A percentile compares a stretch with the other conserved stretches of the same genome.
Conservation (phyloP, 176 grass and related monocot species). For the Zoysia japonica region DNA sequence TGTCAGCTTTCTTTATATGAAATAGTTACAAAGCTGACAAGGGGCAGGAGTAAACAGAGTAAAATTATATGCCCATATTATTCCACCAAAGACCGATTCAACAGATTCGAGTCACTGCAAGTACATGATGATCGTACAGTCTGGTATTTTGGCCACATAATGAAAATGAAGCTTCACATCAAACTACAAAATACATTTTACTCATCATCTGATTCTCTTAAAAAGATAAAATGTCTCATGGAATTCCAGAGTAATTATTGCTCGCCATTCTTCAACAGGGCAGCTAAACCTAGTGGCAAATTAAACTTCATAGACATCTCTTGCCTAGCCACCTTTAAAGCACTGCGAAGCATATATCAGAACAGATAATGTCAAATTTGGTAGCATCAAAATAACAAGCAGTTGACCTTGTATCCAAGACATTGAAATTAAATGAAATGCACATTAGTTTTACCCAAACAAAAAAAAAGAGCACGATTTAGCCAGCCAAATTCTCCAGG, state of each 20-base stretch:
- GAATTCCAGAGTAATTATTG: slow-evolving; percentile 29
- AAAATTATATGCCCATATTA: slow-evolving; percentile 36
- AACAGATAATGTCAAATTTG: slow-evolving; percentile 2
- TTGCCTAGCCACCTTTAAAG: slow-evolving; percentile 56
- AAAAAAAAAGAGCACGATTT: background rate
- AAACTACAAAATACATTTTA: background rate
- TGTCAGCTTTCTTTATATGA: background rate
- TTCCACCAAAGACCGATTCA: background rate
- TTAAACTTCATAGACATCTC: slow-evolving; percentile 53
- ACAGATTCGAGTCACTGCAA: background rate
- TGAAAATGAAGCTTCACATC: background rate
- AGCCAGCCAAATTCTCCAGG: background rate
- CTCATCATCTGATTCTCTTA: background rate
- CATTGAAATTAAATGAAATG: background rate
- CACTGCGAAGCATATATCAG: slow-evolving; percentile 49
- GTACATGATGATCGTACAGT: background rate
- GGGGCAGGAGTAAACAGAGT: background rate
- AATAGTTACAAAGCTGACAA: background rate
- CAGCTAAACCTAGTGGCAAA: slow-evolving; percentile 72
- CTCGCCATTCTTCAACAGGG: slow-evolving; percentile 62
- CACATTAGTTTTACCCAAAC: background rate
- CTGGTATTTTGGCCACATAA: background rate
- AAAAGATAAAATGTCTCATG: background rate
- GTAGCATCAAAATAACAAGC: background rate
- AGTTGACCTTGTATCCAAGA: too few species aligned